These are phyloP conservation scores for Ensete ventricosum DNA, from an alignment of 176 grass and related monocot species.

Conservation along the genomic window DNA sequence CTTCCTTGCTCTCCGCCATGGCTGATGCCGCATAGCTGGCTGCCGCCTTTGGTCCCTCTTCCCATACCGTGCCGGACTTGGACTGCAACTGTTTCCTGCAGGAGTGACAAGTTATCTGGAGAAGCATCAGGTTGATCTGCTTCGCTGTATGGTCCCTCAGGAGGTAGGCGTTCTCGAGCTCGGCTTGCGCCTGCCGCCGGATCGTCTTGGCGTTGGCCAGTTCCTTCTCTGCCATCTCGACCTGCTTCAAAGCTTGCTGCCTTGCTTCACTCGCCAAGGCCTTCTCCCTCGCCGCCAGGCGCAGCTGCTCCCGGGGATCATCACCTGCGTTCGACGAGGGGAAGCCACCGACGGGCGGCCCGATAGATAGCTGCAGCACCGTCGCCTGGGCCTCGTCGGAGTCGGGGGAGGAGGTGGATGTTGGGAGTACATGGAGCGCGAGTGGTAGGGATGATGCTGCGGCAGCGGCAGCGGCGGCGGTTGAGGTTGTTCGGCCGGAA, in stretches of 20 bases:
- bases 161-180: conserved; percentile 58
- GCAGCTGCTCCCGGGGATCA: too few species aligned
- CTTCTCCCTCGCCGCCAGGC: too few species aligned
- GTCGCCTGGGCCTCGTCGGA: conserved; percentile 21
- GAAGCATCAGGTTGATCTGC: conserved; percentile 33
- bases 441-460: too few species aligned
- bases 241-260: conserved; percentile 41
- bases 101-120: conserved; percentile 68
- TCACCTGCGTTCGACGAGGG: too few species aligned
- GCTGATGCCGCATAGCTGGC: too few species aligned
- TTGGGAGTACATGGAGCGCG: too few species aligned
- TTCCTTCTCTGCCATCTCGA: conserved; percentile 54
- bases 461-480: too few species aligned
- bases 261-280: conserved; percentile 37
- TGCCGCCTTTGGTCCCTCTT: neutral
- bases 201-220: conserved; percentile 56
- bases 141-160: conserved; percentile 50
- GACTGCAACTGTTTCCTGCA: conserved; percentile 43
- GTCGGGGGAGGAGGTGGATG: conserved; percentile 8
- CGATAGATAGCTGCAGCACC: conserved; percentile 65
- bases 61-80: too few species aligned
- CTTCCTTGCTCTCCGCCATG: too few species aligned
- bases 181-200: conserved; percentile 51
- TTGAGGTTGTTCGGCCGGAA: too few species aligned
- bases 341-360: conserved; percentile 7